Evolutionary conservation across 208 protist species (phyloP), one percentile per base, ranked within the genome.

Genomic region (Phytomonas sp.): DNA sequence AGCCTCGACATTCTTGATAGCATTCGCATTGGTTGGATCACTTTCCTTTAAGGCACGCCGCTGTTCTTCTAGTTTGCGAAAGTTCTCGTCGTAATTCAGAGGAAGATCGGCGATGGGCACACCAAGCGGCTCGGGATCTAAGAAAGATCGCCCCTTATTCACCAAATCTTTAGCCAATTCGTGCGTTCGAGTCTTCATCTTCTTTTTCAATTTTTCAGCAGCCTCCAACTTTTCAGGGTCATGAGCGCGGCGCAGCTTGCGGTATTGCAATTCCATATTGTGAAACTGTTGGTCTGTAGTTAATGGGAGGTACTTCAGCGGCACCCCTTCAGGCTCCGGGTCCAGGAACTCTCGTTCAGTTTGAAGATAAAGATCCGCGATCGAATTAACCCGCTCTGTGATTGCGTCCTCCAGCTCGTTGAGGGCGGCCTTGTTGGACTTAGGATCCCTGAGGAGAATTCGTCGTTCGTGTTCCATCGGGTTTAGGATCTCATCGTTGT

Each of bases 111-210:
- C 82, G 4, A 96, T 77, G 31, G 83, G 84, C 53, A 96, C 82
- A 46, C 91, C 88, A 13, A 90, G 70, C 11, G 91, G 91, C 75
- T 93, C 88, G n/a, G 77, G 85, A 30, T 96, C 91, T 34, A 96
- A 77, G 62, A 92, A 92, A 30, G 81, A 80, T 31, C 88, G 88
- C 71, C 91, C 81, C 62, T 67, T 68, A 31, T 56, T 62, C 68
- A 89, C 80, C 78, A 91, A 81, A 23, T 75, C 72, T 56, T 69
- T 72, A 26, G 88, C 85, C 28, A 91, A 46, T 31, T 84, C 83
- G 30, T 66, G 66, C 1, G 84, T 85, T 68, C 82, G 84, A 13
- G 77, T 78, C 70, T 88, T 74, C 86, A 92, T 92, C 20, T 66
- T 72, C 36, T 87, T 78, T 73, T 89, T 83, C 17, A 92, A 51